Conservation (phyloP, 78 protist genomes). For the Cyanophora paradoxa region DNA sequence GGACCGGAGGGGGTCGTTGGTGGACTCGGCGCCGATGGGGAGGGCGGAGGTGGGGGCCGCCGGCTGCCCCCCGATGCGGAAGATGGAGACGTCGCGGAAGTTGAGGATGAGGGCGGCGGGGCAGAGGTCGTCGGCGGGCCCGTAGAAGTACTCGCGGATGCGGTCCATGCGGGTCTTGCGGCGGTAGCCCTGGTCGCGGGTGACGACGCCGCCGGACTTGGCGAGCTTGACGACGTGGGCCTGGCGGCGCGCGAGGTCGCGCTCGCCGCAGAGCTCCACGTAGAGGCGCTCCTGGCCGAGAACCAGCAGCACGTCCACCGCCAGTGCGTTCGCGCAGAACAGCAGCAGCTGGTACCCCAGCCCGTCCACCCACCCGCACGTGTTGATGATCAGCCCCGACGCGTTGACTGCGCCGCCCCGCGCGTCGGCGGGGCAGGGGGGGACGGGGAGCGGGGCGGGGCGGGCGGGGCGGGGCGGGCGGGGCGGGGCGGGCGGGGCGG, state of each 20-base stretch:
- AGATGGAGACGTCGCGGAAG: background rate
- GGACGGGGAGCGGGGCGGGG: too few relatives aligned
- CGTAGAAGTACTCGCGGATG: constrained; percentile 2
- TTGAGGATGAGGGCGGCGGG: background rate
- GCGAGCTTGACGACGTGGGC: background rate
- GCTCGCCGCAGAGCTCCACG: background rate
- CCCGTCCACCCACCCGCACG: constrained; percentile 80
- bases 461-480: too few relatives aligned
- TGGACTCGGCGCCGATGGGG: too few relatives aligned
- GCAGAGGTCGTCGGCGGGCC: background rate
- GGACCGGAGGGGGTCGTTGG: too few relatives aligned
- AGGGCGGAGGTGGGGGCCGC: background rate
- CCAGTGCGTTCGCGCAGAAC: background rate
- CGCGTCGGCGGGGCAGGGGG: too few relatives aligned
- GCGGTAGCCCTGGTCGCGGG: background rate
- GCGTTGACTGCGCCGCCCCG: too few relatives aligned
- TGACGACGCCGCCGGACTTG: background rate
- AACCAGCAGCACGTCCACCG: background rate
- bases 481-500: too few relatives aligned
- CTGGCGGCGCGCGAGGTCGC: background rate
- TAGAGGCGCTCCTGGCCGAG: constrained; percentile 1
- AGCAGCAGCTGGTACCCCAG: constrained; percentile 48
- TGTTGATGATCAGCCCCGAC: constrained; percentile 59
- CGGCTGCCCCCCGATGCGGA: background rate
- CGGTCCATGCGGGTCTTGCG: background rate